Base-by-base conservation (phyloP, 176 grass and related monocot genomes). In the Eleusine indica region DNA sequence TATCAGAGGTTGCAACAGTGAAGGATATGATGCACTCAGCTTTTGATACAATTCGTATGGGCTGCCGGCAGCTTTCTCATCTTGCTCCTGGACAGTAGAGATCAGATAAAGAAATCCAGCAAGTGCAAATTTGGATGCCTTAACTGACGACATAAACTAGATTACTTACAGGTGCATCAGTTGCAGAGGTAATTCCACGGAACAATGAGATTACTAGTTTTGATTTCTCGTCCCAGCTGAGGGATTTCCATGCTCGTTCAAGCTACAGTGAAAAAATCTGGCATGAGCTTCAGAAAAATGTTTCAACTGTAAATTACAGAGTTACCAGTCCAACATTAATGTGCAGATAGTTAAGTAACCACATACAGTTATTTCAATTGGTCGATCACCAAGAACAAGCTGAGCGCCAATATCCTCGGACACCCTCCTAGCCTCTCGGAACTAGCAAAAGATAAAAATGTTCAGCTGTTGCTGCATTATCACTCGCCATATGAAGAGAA, bases 381-480 rank as follows among this genome's bases (percentile, higher is more conserved):
- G 96, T 7, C 93, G 96, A 83, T 98, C 93, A 32, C 96, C 96
- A 46, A 98, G 82, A 90, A 98, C 96, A 53, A 98, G 80, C 66
- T 98, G 96, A 78, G 93, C 91, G 0, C 93, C 93, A 76, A 98
- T 80, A n/a, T 98, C 93, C 92, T 98, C 96, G 85, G 93, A 88
- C 63, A 88, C 91, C 87, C 78, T 98, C 72, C 93, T 87, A 47
- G 93, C 93, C 29, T 87, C 89, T 70, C 91, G 93, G 58, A 98
- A 98, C 96, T 98, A 66, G 10, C 66, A 65, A 66, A 52, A 76
- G 6, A 61, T 81, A 37, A 11, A 70, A n/a, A 61, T 52, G 49
- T 51, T 58, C 41, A 86, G 46, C 32, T 35, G 32, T 57, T 18
- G 3, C 67, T 19, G 43, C 3, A 2, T 35, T 58, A 15, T 56